Base-by-base conservation (phyloP, 441 rosid genomes). In the Jatropha multifida region DNA sequence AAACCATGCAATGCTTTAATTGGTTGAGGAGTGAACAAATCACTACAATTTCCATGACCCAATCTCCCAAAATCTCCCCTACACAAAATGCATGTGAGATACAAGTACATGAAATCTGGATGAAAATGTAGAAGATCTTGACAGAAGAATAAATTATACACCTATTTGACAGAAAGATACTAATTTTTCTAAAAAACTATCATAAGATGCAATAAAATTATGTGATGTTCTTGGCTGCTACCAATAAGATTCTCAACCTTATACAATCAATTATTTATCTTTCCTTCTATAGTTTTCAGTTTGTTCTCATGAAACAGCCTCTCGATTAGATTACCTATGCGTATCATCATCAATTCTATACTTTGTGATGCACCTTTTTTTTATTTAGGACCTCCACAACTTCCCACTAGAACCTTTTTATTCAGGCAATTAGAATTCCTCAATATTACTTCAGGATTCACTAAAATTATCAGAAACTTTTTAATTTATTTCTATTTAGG, bases 31-130 rank as follows among this genome's bases (percentile, higher is more conserved):
- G 92, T 90, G 84, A 96, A 93, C 78, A 93, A 78, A 83, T 96
- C 99, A 72, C 93, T 92, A 1, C 97, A 91, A 83, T 93, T 89
- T 49, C 99, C 99, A 86, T 95, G 99, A 4, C 99, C 99, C 78
- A 95, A 77, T 88, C 99, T 90, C 83, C 99, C 99, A 72, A 95
- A 93, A 81, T 95, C 99, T 80, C 99, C 99, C 99, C 99, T 95
- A 86, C 72, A 79, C 51, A 42, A 72, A 63, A 75, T 72, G 67
- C 3, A 42, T 27, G 49, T 6, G 48, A 0, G 48, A 20, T 10
- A 6, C 40, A 51, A 61, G 15, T 3, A 17, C 8, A 23, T 5
- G 4, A 9, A 48, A 62, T 46, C 11, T 23, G 18, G 44, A 41
- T 42, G n/a, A 62, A 49, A 41, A 12, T 10, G 23, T 18, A 52